Evolutionary conservation across 345 rosid species (phyloP).

Genomic region (Linum lewisii): DNA sequence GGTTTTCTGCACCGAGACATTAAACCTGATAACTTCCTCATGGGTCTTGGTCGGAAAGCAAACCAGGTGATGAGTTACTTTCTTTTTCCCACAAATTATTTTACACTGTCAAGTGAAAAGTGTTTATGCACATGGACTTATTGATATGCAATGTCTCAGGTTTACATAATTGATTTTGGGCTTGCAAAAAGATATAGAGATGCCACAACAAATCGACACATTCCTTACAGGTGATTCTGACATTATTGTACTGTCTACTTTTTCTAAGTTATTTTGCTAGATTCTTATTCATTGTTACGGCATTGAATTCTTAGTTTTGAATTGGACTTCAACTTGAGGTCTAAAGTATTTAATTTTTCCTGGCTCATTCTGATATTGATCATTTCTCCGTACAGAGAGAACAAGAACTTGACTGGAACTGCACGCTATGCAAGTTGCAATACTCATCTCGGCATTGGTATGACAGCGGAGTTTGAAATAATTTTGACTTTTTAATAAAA

Average conservation of each 20-base stretch:
- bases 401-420: constrained; percentile 91
- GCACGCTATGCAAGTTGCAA: constrained; percentile 97
- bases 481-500: neutral
- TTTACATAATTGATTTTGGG: constrained; percentile 81
- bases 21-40: constrained; percentile 72
- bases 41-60: constrained; percentile 74
- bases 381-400: constrained; percentile 44
- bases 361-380: neutral
- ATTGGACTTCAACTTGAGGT: neutral
- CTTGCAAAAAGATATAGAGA: constrained; percentile 84
- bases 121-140: neutral
- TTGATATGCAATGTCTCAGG: constrained; percentile 31
- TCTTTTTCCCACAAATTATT: neutral
- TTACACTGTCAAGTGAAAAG: neutral
- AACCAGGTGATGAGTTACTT: constrained; percentile 38
- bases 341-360: neutral
- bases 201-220: constrained; percentile 68
- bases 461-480: constrained; percentile 3
- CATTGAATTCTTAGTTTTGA: neutral
- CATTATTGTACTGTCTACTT: neutral
- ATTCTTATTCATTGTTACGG: neutral
- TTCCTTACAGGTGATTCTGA: constrained; percentile 56
- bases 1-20: constrained; percentile 81
- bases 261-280: neutral
- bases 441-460: constrained; percentile 98